Evolutionary conservation across 176 grass and related monocot genomes (phyloP).

Genomic region (Bonia amplexicaulis): DNA sequence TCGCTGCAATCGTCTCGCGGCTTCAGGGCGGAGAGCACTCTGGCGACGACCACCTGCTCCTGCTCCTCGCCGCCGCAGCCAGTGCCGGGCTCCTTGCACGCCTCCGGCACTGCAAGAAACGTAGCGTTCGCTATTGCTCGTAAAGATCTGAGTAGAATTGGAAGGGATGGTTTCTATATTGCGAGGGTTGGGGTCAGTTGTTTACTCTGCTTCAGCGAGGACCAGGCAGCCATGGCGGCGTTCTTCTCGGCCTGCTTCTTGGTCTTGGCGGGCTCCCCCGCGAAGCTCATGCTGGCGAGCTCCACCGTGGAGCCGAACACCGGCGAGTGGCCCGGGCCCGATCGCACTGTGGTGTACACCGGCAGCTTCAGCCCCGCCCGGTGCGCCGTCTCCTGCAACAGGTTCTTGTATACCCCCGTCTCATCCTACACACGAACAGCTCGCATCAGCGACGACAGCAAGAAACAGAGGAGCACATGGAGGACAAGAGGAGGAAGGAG

Average conservation of each 20-base stretch:
- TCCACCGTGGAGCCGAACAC: slow-evolving; percentile 72
- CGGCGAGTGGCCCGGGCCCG: slow-evolving; percentile 69
- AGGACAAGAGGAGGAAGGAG: neutral
- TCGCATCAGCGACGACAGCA: neutral
- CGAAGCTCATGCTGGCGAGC: slow-evolving; percentile 71
- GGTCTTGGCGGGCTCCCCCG: slow-evolving; percentile 65
- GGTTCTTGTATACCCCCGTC: slow-evolving; percentile 96
- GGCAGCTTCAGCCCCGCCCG: slow-evolving; percentile 77
- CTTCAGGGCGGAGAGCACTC: slow-evolving; percentile 52
- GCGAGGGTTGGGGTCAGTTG: neutral
- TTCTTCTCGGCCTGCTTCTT: slow-evolving; percentile 99
- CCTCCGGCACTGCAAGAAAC: slow-evolving; percentile 52
- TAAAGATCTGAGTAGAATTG: neutral
- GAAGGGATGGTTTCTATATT: neutral
- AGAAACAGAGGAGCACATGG: neutral
- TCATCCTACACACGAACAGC: slow-evolving; percentile 48
- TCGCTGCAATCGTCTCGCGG: slow-evolving; percentile 23
- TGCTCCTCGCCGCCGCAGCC: slow-evolving; percentile 47
- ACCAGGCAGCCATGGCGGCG: slow-evolving; percentile 86
- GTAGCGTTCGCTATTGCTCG: neutral
- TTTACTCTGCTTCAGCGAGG: slow-evolving; percentile 72
- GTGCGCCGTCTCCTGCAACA: slow-evolving; percentile 88
- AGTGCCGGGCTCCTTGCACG: slow-evolving; percentile 39
- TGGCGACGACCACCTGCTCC: slow-evolving; percentile 63
- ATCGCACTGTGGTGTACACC: slow-evolving; percentile 78